Base-by-base conservation (phyloP, 176 grass and related monocot species). In the Hordeum vulgare region DNA sequence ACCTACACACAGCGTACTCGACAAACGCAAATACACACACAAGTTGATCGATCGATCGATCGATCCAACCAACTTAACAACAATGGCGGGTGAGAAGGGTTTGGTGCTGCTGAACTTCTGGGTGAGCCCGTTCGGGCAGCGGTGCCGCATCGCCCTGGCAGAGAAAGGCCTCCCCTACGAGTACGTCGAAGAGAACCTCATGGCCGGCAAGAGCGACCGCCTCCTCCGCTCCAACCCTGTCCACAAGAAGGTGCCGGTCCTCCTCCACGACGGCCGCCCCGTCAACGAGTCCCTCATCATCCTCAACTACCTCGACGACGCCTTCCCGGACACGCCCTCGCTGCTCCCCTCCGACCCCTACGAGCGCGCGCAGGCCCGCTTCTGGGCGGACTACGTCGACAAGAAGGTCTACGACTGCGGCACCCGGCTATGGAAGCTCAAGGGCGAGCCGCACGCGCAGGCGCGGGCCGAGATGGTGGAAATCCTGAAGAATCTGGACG, bases 191-290 rank as follows among this genome's bases (percentile, higher is more conserved):
- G 66, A 92, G 51, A 17, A 80, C 79, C 88, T 72, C 1, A 24
- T 90, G 6, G 73, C 0, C 41, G 61, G 81, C 35, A 94, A 97
- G 90, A 89, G 95, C 84, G 85, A 89, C 17, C 86, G 94, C 8
- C 79, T 94, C 63, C 76, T 94, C 8, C 72, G 63, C 3, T 79
- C 89, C 71, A 97, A 97, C 78, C 94, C 94, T 0, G 3, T 97
- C 4, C 83, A 96, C 83, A 93, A 93, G 91, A 96, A 96, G 81
- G 74, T 93, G 51, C 94, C 94, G 0, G 88, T 96, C 2, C 86
- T 96, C 7, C 41, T 96, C 83, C 91, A 96, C 80, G 66, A 24
- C 71, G 88, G 84, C 77, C 79, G 51, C 35, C 57, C 83, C 58
- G 17, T 93, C 18, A 89, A 77, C 84, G 94, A 96, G 77, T 96